Base-by-base conservation (phyloP, 1,284 basidiomycete genomes). In the Malassezia psittaci region DNA sequence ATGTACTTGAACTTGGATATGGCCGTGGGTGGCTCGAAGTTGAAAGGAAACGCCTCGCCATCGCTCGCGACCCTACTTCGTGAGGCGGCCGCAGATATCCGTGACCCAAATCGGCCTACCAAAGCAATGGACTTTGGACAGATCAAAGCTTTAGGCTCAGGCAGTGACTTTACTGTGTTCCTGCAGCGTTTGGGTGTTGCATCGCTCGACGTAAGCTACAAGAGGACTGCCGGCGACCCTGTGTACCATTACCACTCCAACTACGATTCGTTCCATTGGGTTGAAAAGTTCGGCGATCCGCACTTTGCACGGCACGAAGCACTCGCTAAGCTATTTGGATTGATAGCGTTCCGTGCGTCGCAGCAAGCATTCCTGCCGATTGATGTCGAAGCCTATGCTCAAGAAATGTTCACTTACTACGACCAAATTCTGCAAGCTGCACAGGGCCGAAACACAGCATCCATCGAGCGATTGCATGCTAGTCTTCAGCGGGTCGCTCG, bases 1-100 rank as follows among this genome's bases (percentile, higher is more conserved):
- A 81, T 86, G 6, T 96, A 96, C 74, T 77, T 93, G 60, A 96
- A 96, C 72, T 79, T 87, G 24, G 86, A 87, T 68, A 79, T 79
- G 3, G 84, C 87, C 0, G 83, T 84, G 1, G 60, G 79, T 15
- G 91, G 90, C 13, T 83, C 84, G 10, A 77, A 77, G 21, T 87
- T 84, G 74, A 53, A 61, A 11, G 78, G 79, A 29, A 51, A 64
- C 34, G 83, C 78, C 4, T 86, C 85, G 0, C 87, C 89, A 16
- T 89, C 87, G 0, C 81, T 96, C 2, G 84, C 86, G 0, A 81
- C 85, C 62, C 77, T 93, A 18, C 79, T 94, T 48, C 80, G 80
- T 45, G 69, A 80, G 42, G 82, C 81, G 1, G 88, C 88, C 0
- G 76, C 82, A 49, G 81, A 76, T 88, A 38, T 79, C 81, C 48